Conservation (phyloP, 441 rosid species). For the Populus trichocarpa region DNA sequence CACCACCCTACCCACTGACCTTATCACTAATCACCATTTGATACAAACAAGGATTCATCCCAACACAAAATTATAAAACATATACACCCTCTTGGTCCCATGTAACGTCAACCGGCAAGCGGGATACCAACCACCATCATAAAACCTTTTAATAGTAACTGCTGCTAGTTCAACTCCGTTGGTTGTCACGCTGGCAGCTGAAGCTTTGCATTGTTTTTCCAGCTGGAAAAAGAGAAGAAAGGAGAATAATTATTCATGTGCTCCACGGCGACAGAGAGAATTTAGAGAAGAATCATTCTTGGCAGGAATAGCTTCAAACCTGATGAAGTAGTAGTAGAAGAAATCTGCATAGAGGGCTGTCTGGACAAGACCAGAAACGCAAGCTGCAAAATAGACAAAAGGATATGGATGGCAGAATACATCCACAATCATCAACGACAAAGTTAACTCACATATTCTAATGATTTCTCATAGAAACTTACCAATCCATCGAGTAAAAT, state of each 20-base stretch:
- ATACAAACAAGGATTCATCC: not conserved
- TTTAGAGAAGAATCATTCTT: not conserved
- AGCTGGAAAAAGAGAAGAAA: constrained; percentile 37
- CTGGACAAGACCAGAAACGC: constrained; percentile 76
- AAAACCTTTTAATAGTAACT: constrained; percentile 7
- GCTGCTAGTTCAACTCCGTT: not conserved
- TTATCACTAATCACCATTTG: not conserved
- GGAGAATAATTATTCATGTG: not conserved
- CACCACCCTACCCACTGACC: not conserved
- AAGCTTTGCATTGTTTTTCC: constrained; percentile 90
- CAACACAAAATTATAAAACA: constrained; percentile 3
- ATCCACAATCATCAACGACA: not conserved
- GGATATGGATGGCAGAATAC: constrained; percentile 4
- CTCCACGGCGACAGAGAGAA: not conserved
- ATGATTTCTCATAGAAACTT: constrained; percentile 15
- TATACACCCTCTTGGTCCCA: constrained; percentile 6
- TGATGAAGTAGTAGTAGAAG: constrained; percentile 87
- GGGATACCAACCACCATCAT: not conserved
- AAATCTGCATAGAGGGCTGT: constrained; percentile 88
- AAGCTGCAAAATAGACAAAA: constrained; percentile 48
- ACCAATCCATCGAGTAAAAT: constrained; percentile 84
- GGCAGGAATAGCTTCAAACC: constrained; percentile 35
- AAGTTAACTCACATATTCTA: not conserved
- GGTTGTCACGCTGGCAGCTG: constrained; percentile 72
- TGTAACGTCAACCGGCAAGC: not conserved